phyloP scores from a whole-genome alignment of 768 basidiomycete species.

The Erythrobasidium yunnanense region DNA sequence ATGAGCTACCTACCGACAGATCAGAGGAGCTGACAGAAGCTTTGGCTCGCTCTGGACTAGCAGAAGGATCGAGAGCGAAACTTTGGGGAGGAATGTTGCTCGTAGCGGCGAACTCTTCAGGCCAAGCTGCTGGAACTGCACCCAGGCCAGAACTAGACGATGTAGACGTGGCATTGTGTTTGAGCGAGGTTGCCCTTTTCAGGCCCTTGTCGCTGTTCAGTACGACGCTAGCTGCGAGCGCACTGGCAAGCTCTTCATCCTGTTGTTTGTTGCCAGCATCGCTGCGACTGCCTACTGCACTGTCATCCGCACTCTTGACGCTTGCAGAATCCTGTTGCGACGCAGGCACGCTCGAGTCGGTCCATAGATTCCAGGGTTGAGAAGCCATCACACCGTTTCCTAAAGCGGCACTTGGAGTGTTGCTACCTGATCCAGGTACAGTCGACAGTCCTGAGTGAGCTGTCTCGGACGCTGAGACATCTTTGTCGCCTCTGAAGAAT shows the following conservation, averaged over 20 bases:
- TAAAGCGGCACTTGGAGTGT: constrained; percentile 14
- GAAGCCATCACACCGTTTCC: constrained; percentile 8
- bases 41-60: not conserved
- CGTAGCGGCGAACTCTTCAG: not conserved
- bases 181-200: not conserved
- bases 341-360: constrained; percentile 2
- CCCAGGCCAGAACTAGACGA: not conserved
- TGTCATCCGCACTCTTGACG: not conserved
- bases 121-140: not conserved
- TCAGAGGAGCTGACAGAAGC: no score
- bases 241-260: not conserved
- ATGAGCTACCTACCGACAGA: no score
- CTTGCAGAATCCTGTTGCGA: not conserved
- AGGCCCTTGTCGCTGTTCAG: not conserved
- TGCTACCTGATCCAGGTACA: not conserved
- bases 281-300: not conserved
- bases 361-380: constrained; percentile 29
- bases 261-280: not conserved
- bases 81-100: not conserved
- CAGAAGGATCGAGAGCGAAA: constrained; percentile 6
- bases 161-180: not conserved
- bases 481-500: not conserved
- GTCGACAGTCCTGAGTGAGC: not conserved
- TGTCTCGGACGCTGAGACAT: not conserved
- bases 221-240: constrained; percentile 3